Evolutionary conservation across 2,329 filamentous ascomycete genomes (phyloP).

Genomic region (Cladorrhinum sp.): DNA sequence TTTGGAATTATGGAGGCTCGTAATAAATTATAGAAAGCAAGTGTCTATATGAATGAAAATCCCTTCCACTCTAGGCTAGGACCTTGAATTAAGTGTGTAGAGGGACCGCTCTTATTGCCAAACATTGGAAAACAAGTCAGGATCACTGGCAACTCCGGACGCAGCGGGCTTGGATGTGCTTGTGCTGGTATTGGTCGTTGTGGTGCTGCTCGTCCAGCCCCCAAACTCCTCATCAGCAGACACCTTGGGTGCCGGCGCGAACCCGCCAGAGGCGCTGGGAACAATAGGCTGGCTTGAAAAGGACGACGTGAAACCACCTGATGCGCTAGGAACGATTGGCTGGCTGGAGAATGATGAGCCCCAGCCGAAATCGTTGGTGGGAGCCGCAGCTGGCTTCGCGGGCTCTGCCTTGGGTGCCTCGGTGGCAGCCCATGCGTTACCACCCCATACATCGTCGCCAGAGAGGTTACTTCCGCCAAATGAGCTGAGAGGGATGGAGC

Average conservation of each 20-base stretch:
- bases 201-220: constrained; percentile 78
- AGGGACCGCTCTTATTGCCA: constrained; percentile 61
- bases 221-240: constrained; percentile 93
- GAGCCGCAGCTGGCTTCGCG: constrained; percentile 29
- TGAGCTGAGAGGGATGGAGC: constrained; percentile 38
- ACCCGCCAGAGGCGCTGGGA: constrained; percentile 62
- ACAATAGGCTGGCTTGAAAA: constrained; percentile 60
- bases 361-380: constrained; percentile 61
- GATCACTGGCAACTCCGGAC: constrained; percentile 65
- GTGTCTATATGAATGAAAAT: background rate
- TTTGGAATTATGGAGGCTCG: background rate
- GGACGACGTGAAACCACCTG: constrained; percentile 58
- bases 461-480: constrained; percentile 37
- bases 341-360: constrained; percentile 51
- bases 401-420: constrained; percentile 42
- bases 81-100: background rate
- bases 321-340: constrained; percentile 59
- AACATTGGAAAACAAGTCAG: constrained; percentile 94
- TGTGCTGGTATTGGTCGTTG: constrained; percentile 41
- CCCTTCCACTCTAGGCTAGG: background rate
- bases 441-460: constrained; percentile 76
- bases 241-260: constrained; percentile 65
- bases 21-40: background rate
- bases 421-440: constrained; percentile 72
- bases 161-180: constrained; percentile 50